A percentile compares a stretch with the other conserved stretches of the same genome.
These are phyloP conservation scores for Hanseniaspora clermontiae DNA, from an alignment of 805 yeast species.

Conservation along the genomic window DNA sequence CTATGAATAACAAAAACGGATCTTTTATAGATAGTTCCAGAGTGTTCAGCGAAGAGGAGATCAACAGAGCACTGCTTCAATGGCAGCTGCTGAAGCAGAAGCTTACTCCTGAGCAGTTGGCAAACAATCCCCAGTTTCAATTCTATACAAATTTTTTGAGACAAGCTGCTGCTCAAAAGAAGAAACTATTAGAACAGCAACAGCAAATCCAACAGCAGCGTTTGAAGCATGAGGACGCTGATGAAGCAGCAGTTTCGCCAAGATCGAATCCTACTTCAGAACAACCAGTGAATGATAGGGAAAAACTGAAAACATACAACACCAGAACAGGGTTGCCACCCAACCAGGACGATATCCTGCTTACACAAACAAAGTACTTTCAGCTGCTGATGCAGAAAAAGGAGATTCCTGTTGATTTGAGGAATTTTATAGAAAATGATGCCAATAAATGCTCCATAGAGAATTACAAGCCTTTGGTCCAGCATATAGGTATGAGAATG, in stretches of 20 bases:
- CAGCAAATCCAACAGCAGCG: conserved; percentile 12
- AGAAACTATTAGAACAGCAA: conserved; percentile 17
- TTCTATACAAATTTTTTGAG: conserved; percentile 27
- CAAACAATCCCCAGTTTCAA: conserved; percentile 27
- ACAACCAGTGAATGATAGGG: background rate
- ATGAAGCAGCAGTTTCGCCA: background rate
- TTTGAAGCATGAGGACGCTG: conserved; percentile 5
- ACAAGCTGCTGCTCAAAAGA: conserved; percentile 28
- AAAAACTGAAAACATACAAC: background rate
- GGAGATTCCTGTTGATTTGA: conserved; percentile 4
- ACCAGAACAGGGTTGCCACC: conserved; percentile 10
- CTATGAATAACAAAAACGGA: background rate
- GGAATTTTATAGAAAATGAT: conserved; percentile 1
- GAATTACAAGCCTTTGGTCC: conserved; percentile 9
- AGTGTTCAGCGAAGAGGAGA: conserved; percentile 27
- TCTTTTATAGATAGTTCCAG: conserved; percentile 7
- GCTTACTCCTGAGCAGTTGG: conserved; percentile 26
- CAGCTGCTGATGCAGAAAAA: conserved; percentile 12
- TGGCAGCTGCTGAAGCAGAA: conserved; percentile 30
- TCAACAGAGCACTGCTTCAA: conserved; percentile 26
- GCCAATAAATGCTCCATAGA: background rate
- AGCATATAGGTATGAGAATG: conserved; percentile 12
- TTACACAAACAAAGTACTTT: conserved; percentile 6
- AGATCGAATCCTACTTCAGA: conserved; percentile 7
- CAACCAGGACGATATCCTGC: background rate